Percentiles rank a stretch among this genome's conserved stretches.
Evolutionary conservation across 2,329 filamentous ascomycete species (phyloP).

Genomic region (Diplodia mutila): DNA sequence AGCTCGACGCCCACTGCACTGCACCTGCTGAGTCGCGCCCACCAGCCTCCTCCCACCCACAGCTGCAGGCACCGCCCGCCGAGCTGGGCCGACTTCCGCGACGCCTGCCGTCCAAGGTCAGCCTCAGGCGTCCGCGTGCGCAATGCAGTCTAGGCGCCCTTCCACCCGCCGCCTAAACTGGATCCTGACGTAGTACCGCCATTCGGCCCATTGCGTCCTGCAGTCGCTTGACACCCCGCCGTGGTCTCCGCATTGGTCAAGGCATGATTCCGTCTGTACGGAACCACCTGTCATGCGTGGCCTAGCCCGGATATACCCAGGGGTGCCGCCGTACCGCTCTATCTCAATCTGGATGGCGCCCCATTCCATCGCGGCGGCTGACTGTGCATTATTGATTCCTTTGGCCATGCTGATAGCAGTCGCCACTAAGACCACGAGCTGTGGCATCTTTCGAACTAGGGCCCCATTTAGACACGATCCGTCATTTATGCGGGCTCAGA

Average conservation of each 20-base stretch:
- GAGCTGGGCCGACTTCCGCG: not conserved
- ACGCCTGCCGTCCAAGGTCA: not conserved
- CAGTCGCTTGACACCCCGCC: not conserved
- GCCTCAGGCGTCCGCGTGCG: not conserved
- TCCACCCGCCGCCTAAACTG: slow-evolving; percentile 7
- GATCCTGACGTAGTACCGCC: slow-evolving; percentile 1
- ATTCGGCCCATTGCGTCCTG: not conserved
- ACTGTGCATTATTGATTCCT: not conserved
- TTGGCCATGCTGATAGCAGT: not conserved
- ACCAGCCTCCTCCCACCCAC: not conserved
- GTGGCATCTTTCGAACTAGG: not conserved
- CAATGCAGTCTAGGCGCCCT: slow-evolving; percentile 6
- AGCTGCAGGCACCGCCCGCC: slow-evolving; percentile 17
- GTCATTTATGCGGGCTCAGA: not conserved
- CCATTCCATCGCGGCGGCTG: not conserved
- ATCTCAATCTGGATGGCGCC: not conserved
- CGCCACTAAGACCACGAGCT: not conserved
- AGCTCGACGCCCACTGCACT: not conserved
- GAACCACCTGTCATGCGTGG: not conserved
- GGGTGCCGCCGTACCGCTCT: not conserved
- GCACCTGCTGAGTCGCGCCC: slow-evolving; percentile 12
- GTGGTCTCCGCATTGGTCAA: not conserved
- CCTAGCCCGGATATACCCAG: not conserved
- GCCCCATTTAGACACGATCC: not conserved
- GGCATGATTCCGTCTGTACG: not conserved